phyloP scores from a whole-genome alignment of 441 rosid species.

The Kokia cookei region DNA sequence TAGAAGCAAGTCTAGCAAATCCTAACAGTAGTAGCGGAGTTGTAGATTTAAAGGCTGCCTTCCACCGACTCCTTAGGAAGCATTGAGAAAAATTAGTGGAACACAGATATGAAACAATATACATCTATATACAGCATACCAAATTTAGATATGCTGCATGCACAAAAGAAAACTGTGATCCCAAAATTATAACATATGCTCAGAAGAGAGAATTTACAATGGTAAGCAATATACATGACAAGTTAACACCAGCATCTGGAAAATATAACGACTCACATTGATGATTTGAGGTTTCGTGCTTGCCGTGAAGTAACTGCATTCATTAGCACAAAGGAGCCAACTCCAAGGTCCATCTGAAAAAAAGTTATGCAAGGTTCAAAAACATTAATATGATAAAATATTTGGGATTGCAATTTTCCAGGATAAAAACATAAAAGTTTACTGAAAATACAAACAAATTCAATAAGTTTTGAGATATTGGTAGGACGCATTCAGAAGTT shows the following conservation, averaged over 20 bases:
- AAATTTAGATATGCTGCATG: neutral
- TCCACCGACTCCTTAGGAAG: slow-evolving; percentile 57
- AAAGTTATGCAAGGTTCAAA: slow-evolving; percentile 8
- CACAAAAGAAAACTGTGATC: neutral
- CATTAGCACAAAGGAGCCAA: slow-evolving; percentile 81
- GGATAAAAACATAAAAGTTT: neutral
- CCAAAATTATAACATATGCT: neutral
- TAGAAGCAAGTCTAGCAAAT: slow-evolving; percentile 65
- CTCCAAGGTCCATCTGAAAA: slow-evolving; percentile 93
- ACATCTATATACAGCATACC: neutral
- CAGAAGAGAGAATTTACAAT: neutral
- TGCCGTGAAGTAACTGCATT: slow-evolving; percentile 82
- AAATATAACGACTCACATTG: slow-evolving; percentile 38
- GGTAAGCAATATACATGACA: neutral
- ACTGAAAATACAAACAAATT: neutral
- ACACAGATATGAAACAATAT: neutral
- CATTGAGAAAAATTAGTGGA: neutral
- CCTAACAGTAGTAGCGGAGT: slow-evolving; percentile 68
- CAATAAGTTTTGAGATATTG: neutral
- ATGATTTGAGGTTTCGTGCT: slow-evolving; percentile 59
- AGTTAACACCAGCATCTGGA: neutral
- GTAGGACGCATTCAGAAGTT: neutral
- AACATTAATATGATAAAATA: neutral
- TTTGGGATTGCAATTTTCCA: neutral
- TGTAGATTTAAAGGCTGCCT: slow-evolving; percentile 41